These are phyloP conservation scores for Thelonectria olida DNA, from an alignment of 2,329 filamentous ascomycete species.

Conservation along the genomic window DNA sequence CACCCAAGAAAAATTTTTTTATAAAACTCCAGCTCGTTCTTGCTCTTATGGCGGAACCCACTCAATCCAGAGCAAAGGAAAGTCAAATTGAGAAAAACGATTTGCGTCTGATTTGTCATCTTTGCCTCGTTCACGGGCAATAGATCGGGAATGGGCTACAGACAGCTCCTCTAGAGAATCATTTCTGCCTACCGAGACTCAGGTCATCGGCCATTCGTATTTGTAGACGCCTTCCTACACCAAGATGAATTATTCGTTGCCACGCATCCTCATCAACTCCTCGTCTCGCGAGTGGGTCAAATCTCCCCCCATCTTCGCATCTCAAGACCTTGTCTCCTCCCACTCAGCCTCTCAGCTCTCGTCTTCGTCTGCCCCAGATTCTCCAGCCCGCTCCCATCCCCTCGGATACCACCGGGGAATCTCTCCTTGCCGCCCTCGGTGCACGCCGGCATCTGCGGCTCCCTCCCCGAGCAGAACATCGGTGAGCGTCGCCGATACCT, in stretches of 20 bases:
- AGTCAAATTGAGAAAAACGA: not conserved
- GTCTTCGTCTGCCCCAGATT: not conserved
- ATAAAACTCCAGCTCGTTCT: not conserved
- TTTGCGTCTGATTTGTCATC: not conserved
- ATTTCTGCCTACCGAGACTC: too few species aligned
- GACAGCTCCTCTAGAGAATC: too few species aligned
- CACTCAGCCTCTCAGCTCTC: not conserved
- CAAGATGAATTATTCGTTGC: not conserved
- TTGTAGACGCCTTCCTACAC: too few species aligned
- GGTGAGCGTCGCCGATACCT: slow-evolving; percentile 7
- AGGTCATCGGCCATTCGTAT: too few species aligned
- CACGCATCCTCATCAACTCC: not conserved
- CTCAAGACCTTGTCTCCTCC: not conserved
- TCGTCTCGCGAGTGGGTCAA: slow-evolving; percentile 3
- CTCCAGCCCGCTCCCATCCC: too few species aligned
- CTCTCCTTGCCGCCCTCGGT: not conserved
- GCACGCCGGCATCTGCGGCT: not conserved
- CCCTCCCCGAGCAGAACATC: not conserved
- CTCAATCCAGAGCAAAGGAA: not conserved
- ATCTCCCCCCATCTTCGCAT: slow-evolving; percentile 6
- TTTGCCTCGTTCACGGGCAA: not conserved
- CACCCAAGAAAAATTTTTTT: not conserved
- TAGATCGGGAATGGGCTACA: too few species aligned
- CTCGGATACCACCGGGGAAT: not conserved
- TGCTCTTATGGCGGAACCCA: not conserved